These are phyloP conservation scores for Eimeria falciformis DNA, from an alignment of 169 alveolate genomes.

Conservation along the genomic window DNA sequence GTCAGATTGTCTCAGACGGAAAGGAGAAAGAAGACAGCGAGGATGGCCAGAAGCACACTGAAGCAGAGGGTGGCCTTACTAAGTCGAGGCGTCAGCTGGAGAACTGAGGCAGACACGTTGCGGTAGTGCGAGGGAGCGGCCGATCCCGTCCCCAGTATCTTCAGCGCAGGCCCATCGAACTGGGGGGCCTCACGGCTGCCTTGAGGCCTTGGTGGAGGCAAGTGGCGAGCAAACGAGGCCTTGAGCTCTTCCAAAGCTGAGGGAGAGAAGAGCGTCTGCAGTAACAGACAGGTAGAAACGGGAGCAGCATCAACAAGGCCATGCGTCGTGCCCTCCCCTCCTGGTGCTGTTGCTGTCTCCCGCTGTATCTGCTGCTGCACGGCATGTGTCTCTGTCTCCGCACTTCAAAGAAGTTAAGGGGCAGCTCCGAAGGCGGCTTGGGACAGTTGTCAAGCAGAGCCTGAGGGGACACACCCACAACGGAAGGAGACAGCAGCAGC, in stretches of 20 bases:
- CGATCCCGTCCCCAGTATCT: conserved; percentile 94
- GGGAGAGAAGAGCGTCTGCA: not conserved
- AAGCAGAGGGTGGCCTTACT: not conserved
- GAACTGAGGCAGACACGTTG: conserved; percentile 88
- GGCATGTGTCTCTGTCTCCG: not conserved
- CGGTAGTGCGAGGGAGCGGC: conserved; percentile 93
- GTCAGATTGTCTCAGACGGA: not conserved
- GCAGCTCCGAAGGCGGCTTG: not conserved
- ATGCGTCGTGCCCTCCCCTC: not conserved
- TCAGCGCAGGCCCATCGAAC: conserved; percentile 81
- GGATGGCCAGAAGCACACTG: not conserved
- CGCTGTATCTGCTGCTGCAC: not conserved
- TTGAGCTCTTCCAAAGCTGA: not conserved
- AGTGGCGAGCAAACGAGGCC: not conserved
- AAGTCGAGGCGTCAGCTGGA: not conserved
- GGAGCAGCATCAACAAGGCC: conserved; percentile 24
- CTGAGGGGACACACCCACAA: not conserved
- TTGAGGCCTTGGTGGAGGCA: not conserved
- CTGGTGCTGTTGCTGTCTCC: not conserved
- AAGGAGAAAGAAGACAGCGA: not conserved
- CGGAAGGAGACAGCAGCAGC: not conserved
- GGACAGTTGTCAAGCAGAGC: not conserved
- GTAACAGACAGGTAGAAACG: not conserved
- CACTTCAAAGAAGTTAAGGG: not conserved
- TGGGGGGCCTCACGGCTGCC: not conserved